Evolutionary conservation across 2,329 filamentous ascomycete species (phyloP), one percentile per base, ranked within the genome.

Genomic region (Escovopsis sp.): DNA sequence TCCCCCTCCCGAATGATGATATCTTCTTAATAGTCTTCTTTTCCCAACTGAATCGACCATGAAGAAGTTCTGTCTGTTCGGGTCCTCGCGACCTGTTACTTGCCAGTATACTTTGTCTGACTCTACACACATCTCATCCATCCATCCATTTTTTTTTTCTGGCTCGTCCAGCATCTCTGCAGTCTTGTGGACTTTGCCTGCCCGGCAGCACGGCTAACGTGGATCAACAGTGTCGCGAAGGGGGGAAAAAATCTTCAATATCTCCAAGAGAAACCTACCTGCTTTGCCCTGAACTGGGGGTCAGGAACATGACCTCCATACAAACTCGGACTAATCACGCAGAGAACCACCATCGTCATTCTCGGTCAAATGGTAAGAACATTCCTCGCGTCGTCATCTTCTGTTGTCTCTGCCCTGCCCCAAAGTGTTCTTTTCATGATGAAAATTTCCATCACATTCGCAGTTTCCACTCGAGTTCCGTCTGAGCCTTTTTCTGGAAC

Each of bases 21-120:
- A 84, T 70, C 65, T 61, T 59, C 60, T 63, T 58, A 67, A 65
- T 70, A 68, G 70, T 81, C 82, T 87, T 87, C 82, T 85, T 87
- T 86, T 83, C 80, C 80, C 74, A 79, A 71, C 81, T 67, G 81
- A 88, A 73, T 85, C 83, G 83, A 77, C 81, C 79, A 80, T 88
- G 83, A 86, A 76, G 79, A 84, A 79, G 44, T 58, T 67, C 59
- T 67, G 70, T 72, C 73, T 81, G 67, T 73, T 68, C 76, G 79
- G 79, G 76, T 68, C 65, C 65, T 64, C 20, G 65, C 61, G 72
- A 30, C 76, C 79, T 84, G 83, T 81, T 87, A 87, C 83, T 87
- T 84, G 83, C 83, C 83, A 88, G 83, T 87, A 87, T 80, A 70
- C 64, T 67, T 73, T 78, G 78, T 84, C 82, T 86, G 82, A 86